phyloP scores from a whole-genome alignment of 768 basidiomycete genomes.

The Agaricus sinodeliciosus region DNA sequence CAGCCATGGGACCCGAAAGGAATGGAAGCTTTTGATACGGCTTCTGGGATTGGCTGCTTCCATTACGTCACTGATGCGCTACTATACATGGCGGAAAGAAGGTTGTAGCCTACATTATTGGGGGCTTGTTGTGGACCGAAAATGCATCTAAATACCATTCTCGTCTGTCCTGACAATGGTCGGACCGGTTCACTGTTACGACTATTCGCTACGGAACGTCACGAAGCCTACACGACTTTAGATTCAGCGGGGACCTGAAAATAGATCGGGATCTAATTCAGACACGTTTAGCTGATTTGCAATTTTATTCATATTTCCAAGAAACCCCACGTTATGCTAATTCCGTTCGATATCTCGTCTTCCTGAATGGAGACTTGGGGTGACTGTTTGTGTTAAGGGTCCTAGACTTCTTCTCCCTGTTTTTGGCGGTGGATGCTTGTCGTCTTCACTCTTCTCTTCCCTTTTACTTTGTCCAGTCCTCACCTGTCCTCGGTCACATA shows the following conservation, averaged over 20 bases:
- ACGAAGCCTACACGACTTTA: slow-evolving; percentile 2
- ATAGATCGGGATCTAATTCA: slow-evolving; percentile 16
- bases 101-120: background rate
- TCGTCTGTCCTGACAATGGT: background rate
- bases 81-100: slow-evolving; percentile 5
- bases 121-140: background rate
- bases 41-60: background rate
- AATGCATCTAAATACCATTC: background rate
- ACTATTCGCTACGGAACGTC: no score
- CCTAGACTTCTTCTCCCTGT: slow-evolving; percentile 8
- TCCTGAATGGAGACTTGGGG: slow-evolving; percentile 11
- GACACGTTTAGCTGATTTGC: slow-evolving; percentile 26
- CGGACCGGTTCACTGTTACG: background rate
- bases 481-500: slow-evolving; percentile 15
- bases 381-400: slow-evolving; percentile 17
- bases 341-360: slow-evolving; percentile 14
- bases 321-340: slow-evolving; percentile 24
- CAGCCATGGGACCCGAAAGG: slow-evolving; percentile 1
- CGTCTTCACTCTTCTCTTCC: slow-evolving; percentile 19
- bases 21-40: background rate
- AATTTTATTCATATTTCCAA: slow-evolving; percentile 20
- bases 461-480: slow-evolving; percentile 20
- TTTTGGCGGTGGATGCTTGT: slow-evolving; percentile 3
- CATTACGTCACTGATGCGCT: slow-evolving; percentile 16
- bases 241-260: slow-evolving; percentile 29